These are phyloP conservation scores for Albifimbria verrucaria DNA, from an alignment of 2,329 filamentous ascomycete species.

Conservation along the genomic window DNA sequence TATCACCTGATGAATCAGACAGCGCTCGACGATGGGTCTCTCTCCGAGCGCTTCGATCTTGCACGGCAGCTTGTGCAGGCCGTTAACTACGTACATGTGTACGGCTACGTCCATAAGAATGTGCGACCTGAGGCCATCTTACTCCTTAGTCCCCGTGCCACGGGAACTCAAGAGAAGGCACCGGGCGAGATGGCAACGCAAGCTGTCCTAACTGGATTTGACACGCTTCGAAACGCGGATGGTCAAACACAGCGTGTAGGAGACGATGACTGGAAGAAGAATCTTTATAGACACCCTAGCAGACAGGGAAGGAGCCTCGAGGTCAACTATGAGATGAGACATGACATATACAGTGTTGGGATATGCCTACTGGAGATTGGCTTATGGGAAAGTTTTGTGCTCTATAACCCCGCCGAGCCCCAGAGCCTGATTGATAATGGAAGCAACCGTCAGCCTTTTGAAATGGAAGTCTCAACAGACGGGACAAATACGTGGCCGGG, in stretches of 20 bases:
- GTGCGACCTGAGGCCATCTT: slow-evolving; percentile 41
- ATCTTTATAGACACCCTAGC: slow-evolving; percentile 48
- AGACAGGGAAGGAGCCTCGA: slow-evolving; percentile 38
- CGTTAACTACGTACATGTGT: slow-evolving; percentile 29
- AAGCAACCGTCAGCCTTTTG: background rate
- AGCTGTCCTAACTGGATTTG: slow-evolving; percentile 13
- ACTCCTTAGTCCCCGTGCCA: slow-evolving; percentile 23
- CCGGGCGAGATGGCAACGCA: background rate
- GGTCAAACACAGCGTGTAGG: slow-evolving; percentile 17
- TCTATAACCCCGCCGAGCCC: slow-evolving; percentile 13
- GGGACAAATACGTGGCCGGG: too few species aligned
- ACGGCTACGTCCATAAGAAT: slow-evolving; percentile 43
- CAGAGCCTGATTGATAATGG: background rate
- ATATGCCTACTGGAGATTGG: slow-evolving; percentile 52
- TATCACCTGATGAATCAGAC: background rate
- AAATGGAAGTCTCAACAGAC: background rate
- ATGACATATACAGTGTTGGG: slow-evolving; percentile 55
- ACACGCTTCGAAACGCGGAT: slow-evolving; percentile 13
- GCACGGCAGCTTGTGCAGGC: slow-evolving; percentile 29
- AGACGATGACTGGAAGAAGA: slow-evolving; percentile 31
- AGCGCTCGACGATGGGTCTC: slow-evolving; percentile 2
- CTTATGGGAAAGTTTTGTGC: slow-evolving; percentile 36
- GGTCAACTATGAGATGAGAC: slow-evolving; percentile 45
- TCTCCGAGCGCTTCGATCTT: slow-evolving; percentile 29
- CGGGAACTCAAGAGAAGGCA: background rate